Base-by-base conservation (phyloP, 352 stramenopile genomes). In the Phytopythium oedochilum region DNA sequence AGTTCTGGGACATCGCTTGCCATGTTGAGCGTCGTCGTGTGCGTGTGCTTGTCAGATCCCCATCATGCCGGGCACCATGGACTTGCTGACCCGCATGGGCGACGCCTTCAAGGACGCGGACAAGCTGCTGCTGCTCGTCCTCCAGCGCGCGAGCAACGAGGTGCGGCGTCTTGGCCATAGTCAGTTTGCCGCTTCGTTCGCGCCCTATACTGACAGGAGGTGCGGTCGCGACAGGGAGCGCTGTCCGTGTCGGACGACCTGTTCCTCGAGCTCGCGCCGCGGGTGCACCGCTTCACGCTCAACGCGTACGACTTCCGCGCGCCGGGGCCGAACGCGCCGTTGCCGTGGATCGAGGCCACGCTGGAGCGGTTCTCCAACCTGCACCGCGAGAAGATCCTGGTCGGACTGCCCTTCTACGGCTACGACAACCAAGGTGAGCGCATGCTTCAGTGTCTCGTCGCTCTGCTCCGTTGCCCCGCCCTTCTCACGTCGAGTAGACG, bases 231-330 rank as follows among this genome's bases (percentile, higher is more conserved):
- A 3, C 50, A 86, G 77, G 78, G 75, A 29, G 64, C 71, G 20
- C 39, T 88, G 18, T 58, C 80, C 43, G 58, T 91, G 36, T 73
- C 76, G 22, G 68, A 77, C 45, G 74, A 83, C 11, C 55, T 91
- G 55, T 78, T 91, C 28, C 44, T 64, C 11, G 56, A 84, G 26
- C 51, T 93, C 28, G 63, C 78, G 23, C 75, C 78, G 17, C 11
- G 82, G 34, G 83, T 93, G 23, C 78, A 93, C 45, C 80, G 83
- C 10, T 91, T 91, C 53, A 87, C 80, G 22, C 78, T 93, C 69
- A 93, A 93, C 58, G 83, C 83, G 34, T 93, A 93, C 60, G 83
- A 93, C 53, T 86, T 76, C 59, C 69, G 70, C 42, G 48, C 50
- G 1, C 80, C 75, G 14, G 83, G 83, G 0, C 83, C 83, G 7